Conservation (phyloP, 2,329 filamentous ascomycete genomes). For the Bipolaris oryzae region DNA sequence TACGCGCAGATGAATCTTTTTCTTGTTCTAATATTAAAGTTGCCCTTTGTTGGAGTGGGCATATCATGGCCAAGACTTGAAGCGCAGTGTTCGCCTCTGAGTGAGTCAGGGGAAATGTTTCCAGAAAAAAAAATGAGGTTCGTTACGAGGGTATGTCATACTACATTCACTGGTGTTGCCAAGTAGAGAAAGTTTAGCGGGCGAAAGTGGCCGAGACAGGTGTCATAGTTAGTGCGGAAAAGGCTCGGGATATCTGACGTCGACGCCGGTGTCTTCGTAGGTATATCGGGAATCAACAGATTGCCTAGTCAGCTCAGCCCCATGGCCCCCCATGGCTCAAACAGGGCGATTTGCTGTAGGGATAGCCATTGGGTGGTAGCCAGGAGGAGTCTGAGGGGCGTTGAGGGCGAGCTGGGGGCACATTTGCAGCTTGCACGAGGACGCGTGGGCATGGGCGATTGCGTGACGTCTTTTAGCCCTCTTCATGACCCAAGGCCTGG, state of each 20-base stretch:
- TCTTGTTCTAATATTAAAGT: not conserved
- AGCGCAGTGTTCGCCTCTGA: not conserved
- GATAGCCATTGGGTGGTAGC: not conserved
- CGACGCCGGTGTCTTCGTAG: not conserved
- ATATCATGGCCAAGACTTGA: not conserved
- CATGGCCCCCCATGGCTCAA: not conserved
- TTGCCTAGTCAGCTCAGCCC: not conserved
- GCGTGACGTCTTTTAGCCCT: constrained; percentile 6
- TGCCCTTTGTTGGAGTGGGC: not conserved
- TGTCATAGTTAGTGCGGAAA: constrained; percentile 7
- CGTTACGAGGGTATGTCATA: constrained; percentile 3
- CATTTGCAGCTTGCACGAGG: not conserved
- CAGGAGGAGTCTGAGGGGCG: not conserved
- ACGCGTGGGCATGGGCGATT: not conserved
- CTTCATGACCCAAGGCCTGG: not conserved
- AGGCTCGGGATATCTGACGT: constrained; percentile 6
- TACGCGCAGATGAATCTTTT: not conserved
- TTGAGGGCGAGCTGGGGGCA: not conserved
- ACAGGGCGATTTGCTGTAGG: not conserved
- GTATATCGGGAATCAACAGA: not conserved
- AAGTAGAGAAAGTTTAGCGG: constrained; percentile 21
- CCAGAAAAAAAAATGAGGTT: not conserved
- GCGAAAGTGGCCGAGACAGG: constrained; percentile 13
- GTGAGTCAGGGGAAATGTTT: constrained; percentile 3
- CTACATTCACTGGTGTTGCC: constrained; percentile 10